Base-by-base conservation (phyloP, 257 asterid genomes). In the Eucommia ulmoides region DNA sequence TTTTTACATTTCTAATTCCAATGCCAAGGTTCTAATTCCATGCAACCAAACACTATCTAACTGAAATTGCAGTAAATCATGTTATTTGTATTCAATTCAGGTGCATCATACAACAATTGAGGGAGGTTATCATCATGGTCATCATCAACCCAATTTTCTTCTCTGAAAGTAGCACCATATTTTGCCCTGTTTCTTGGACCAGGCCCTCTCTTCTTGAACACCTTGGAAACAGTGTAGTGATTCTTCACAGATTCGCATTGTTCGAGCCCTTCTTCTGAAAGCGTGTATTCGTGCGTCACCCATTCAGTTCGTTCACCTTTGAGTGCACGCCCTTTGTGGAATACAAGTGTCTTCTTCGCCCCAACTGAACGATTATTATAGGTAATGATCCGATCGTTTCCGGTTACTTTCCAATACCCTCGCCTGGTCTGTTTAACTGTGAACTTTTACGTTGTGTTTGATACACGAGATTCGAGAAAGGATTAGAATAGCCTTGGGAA, bases 111-210 rank as follows among this genome's bases (percentile, higher is more conserved):
- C n/a, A n/a, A n/a, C n/a, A n/a, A n/a, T n/a, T n/a, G n/a, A n/a
- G n/a, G n/a, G n/a, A n/a, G n/a, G n/a, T n/a, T n/a, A 29, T 29
- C 50, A 49, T 22, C 71, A 63, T 63, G 75, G 23, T 61, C 86
- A 54, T 74, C 93, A 41, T 74, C 78, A 46, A 29, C 73, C 99
- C 99, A 91, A 16, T 91, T 94, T 66, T 91, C 99, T 62, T 91
- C 99, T 64, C 66, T 75, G 55, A 91, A 91, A 0, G 72, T 76
- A 12, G 99, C 99, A 24, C 99, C 99, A 64, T 91, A 91, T 56
- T 91, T 88, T 80, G 83, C 99, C 0, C 99, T 95, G 53, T 86
- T 86, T 67, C 86, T 91, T n/a, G 99, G 99, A 41, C 99, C 99
- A 20, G 95, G 75, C 12, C 99, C 99, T 59, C 99, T 91, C 69